Base-by-base conservation (phyloP, 2,329 filamentous ascomycete genomes). In the Fusarium chuoi region DNA sequence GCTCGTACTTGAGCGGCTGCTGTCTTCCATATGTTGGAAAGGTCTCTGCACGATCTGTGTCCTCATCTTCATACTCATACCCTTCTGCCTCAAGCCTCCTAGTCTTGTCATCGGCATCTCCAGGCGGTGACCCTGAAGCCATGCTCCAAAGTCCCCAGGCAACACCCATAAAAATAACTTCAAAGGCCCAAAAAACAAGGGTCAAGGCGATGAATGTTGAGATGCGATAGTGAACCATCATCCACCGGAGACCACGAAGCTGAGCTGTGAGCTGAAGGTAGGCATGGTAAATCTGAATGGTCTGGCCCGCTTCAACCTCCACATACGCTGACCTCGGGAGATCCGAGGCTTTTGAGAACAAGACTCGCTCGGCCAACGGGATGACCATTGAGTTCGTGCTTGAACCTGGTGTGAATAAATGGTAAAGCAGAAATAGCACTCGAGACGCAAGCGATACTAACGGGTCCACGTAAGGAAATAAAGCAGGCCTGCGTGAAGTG, bases 151-250 rank as follows among this genome's bases (percentile, higher is more conserved):
- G 51, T 4, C 88, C 80, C 92, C 94, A 97, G 0, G 89, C 91
- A 2, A 91, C 42, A 2, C 86, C 85, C 80, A 93, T 89, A 46
- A 91, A 92, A 1, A 90, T 73, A 77, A 97, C 87, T 79, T 96
- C 94, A 18, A 90, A 89, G 3, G 85, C 80, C 94, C 95, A 98
- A 82, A 98, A 98, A 1, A 89, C 75, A 2, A 85, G 82, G 0
- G 91, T 93, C 77, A 95, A 93, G 2, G 91, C 78, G 2, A 93
- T 59, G 66, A 94, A 95, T 10, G 91, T 91, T 4, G 90, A 81
- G 41, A 96, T 78, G 18, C 93, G 90, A 83, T 96, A 92, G 70
- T 94, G 91, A 78, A 96, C 96, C 93, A 99, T 97, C 62, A 95
- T 78, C 90, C 93, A 96, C 55, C 93, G 86, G 69, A 98, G 81